phyloP scores from a whole-genome alignment of 306 rosid species.

The Sicyos edulis region DNA sequence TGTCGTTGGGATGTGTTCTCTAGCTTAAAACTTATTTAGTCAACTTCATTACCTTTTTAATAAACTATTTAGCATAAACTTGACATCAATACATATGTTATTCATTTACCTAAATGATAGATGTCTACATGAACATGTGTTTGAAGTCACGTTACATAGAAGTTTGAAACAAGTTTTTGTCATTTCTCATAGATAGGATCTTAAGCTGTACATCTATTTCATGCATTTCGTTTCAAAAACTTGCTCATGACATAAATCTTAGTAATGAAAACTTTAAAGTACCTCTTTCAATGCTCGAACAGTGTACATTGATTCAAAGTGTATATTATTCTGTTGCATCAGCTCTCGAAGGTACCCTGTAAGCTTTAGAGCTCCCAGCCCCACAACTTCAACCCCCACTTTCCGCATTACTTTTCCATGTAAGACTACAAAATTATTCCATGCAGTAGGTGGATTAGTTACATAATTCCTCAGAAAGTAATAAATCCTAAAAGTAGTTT shows the following conservation, averaged over 20 bases:
- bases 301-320: conserved; percentile 65
- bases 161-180: too few relatives aligned
- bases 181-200: too few relatives aligned
- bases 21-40: too few relatives aligned
- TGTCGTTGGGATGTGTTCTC: too few relatives aligned
- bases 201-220: background rate
- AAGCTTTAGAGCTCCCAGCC: conserved; percentile 82
- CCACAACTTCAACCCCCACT: conserved; percentile 85
- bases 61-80: too few relatives aligned
- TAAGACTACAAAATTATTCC: conserved; percentile 37
- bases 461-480: background rate
- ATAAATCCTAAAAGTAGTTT: too few relatives aligned
- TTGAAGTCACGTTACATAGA: too few relatives aligned
- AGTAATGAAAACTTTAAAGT: conserved; percentile 22
- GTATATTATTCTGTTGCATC: conserved; percentile 64
- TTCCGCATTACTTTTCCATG: conserved; percentile 82
- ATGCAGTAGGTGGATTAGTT: background rate
- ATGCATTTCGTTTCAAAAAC: background rate
- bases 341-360: conserved; percentile 76
- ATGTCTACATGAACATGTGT: too few relatives aligned
- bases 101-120: too few relatives aligned
- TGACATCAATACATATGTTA: too few relatives aligned
- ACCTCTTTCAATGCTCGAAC: conserved; percentile 85
- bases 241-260: conserved; percentile 6
- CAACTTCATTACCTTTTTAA: too few relatives aligned